Evolutionary conservation across 176 grass and related monocot species (phyloP).

Genomic region (bread wheat (Triticum aestivum)): DNA sequence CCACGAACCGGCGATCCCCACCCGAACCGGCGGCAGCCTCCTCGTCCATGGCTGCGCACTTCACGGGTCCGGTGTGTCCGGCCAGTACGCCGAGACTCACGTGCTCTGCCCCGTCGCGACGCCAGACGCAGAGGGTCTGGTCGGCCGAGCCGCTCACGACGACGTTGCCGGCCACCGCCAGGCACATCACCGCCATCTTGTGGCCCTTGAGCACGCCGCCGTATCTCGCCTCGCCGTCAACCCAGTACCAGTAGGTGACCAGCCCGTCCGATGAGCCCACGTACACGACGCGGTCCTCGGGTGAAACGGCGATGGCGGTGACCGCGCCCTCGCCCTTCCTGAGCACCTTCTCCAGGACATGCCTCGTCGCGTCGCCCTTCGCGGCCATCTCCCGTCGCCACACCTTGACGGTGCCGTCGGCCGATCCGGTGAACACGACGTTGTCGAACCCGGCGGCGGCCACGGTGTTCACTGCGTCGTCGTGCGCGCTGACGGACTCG

Average conservation of each 20-base stretch:
- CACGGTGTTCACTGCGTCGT: background rate
- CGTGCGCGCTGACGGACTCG: background rate
- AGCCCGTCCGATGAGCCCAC: conserved; percentile 63
- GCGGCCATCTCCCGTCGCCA: conserved; percentile 50
- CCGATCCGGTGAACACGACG: conserved; percentile 69
- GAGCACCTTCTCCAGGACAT: conserved; percentile 49
- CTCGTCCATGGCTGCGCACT: conserved; percentile 66
- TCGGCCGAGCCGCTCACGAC: conserved; percentile 68
- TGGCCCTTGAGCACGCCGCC: conserved; percentile 34
- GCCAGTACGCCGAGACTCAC: conserved; percentile 5
- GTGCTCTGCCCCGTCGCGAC: conserved; percentile 37
- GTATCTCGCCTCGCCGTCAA: background rate
- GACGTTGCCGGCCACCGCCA: conserved; percentile 46
- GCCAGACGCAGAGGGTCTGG: conserved; percentile 58
- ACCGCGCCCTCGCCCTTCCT: conserved; percentile 52
- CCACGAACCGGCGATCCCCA: conserved; percentile 37
- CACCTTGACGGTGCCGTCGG: conserved; percentile 77
- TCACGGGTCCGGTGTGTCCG: conserved; percentile 56
- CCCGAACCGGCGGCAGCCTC: background rate
- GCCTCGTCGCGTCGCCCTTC: conserved; percentile 6
- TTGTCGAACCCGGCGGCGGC: conserved; percentile 38
- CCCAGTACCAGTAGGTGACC: conserved; percentile 54
- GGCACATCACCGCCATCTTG: conserved; percentile 54
- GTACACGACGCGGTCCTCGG: conserved; percentile 47
- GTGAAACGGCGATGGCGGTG: conserved; percentile 51